Evolutionary conservation across 2,329 filamentous ascomycete species (phyloP).

Genomic region (Hypoxylon sp.): DNA sequence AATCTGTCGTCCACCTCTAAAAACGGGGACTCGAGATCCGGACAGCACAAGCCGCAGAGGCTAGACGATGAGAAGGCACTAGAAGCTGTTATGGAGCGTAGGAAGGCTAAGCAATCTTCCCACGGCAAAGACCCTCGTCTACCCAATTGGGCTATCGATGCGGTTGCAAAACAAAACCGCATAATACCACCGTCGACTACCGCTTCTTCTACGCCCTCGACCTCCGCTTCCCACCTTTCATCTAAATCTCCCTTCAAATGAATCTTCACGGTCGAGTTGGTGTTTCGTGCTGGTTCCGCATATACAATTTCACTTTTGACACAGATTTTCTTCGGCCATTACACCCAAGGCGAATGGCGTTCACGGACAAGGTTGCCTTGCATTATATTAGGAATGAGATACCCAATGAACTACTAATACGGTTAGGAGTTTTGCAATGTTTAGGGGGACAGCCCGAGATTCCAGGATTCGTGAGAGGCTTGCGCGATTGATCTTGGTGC

Average conservation of each 20-base stretch:
- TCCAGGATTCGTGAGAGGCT: background rate
- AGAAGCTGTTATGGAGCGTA: conserved; percentile 42
- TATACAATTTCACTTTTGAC: conserved; percentile 2
- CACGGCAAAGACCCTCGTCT: conserved; percentile 45
- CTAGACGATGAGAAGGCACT: conserved; percentile 49
- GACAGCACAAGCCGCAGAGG: conserved; percentile 46
- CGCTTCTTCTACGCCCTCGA: conserved; percentile 20
- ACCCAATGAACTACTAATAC: conserved; percentile 37
- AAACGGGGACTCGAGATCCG: conserved; percentile 10
- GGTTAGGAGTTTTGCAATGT: conserved; percentile 6
- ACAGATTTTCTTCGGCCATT: conserved; percentile 5
- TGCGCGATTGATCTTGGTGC: background rate
- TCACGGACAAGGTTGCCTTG: conserved; percentile 16
- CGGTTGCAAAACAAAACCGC: conserved; percentile 45
- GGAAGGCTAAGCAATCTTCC: conserved; percentile 43
- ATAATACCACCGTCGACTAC: conserved; percentile 39
- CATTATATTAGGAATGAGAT: conserved; percentile 40
- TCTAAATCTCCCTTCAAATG: conserved; percentile 47
- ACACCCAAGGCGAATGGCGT: conserved; percentile 22
- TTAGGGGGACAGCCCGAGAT: background rate
- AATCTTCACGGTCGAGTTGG: conserved; percentile 6
- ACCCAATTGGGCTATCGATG: conserved; percentile 50
- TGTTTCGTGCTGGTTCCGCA: background rate
- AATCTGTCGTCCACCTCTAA: conserved; percentile 37
- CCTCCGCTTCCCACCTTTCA: conserved; percentile 32